Base-by-base conservation (phyloP, 495 filamentous ascomycete genomes). In the Xylaria bambusicola region DNA sequence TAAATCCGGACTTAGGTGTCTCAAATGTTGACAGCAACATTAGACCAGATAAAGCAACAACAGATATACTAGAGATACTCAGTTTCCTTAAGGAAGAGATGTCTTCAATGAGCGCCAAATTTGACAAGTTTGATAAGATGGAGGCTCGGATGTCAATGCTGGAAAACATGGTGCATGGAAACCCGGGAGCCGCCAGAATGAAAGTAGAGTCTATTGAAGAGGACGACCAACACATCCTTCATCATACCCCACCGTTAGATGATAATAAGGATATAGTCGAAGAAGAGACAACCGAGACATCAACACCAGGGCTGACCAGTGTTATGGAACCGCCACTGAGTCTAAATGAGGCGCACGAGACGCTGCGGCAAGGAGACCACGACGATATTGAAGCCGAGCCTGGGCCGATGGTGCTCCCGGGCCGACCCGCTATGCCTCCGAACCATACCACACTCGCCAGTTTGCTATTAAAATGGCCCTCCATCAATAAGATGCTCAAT, bases 401-500 rank as follows among this genome's bases (percentile, higher is more conserved):
- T 0, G 80, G 78, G 3, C 77, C 76, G 9, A 58, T 70, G n/a
- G 74, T 80, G 17, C 69, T 62, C 9, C 76, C 80, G 0, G 83
- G 81, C 45, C 79, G 82, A 26, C 78, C 86, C n/a, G 83, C 84
- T 3, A 88, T 95, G 47, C 88, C 88, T 0, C 77, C 83, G 6
- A 88, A 91, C 36, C 92, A 96, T 66, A 91, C 88, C 2, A 95
- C 91, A 0, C 84, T 89, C 24, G 91, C 92, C 1, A 88, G 92
- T 38, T 83, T 89, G 52, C 73, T 95, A 13, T 77, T 92, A n/a
- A 80, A 84, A 50, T 91, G 87, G 86, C 80, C 78, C 0, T 82
- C 84, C 0, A 90, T 92, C 36, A 72, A 80, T 44, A 72, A 72
- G 5, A 70, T 92, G 48, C 75, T 88, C 6, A 60, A 69, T 27